phyloP scores from a whole-genome alignment of 2,329 filamentous ascomycete genomes.

The Epicoccum sorghinum region DNA sequence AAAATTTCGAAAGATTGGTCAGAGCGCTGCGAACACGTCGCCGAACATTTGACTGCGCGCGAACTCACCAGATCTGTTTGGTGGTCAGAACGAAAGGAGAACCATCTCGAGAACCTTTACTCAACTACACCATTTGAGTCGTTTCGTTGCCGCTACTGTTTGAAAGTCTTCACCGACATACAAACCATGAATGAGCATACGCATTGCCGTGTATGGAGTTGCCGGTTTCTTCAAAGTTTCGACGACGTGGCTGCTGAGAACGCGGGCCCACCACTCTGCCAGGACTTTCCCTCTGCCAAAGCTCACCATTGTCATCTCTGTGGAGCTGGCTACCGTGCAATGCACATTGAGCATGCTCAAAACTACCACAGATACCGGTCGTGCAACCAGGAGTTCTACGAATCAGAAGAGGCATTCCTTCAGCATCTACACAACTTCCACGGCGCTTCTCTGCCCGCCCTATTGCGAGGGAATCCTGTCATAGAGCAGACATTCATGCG shows the following conservation, averaged over 20 bases:
- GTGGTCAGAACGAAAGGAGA: constrained; percentile 42
- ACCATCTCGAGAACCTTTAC: constrained; percentile 42
- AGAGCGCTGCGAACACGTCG: constrained; percentile 42
- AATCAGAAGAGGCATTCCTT: constrained; percentile 41
- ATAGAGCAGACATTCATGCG: constrained; percentile 46
- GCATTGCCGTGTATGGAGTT: constrained; percentile 45
- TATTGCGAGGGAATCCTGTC: constrained; percentile 34
- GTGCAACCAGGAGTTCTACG: constrained; percentile 44
- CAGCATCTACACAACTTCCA: constrained; percentile 44
- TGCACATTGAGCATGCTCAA: constrained; percentile 43
- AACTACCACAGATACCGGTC: constrained; percentile 41
- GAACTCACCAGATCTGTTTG: constrained; percentile 38
- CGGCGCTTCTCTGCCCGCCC: constrained; percentile 33
- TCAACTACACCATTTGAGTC: constrained; percentile 36
- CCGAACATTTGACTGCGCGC: constrained; percentile 39
- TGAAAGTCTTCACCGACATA: constrained; percentile 40
- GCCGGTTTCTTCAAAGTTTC: constrained; percentile 42
- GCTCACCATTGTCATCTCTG: constrained; percentile 46
- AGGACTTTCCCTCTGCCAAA: constrained; percentile 43
- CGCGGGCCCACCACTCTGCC: constrained; percentile 38
- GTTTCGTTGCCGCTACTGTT: constrained; percentile 43
- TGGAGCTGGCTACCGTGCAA: constrained; percentile 40
- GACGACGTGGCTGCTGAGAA: constrained; percentile 43
- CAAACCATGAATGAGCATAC: constrained; percentile 41
- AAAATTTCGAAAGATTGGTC: constrained; percentile 40